Percentiles rank a stretch among this genome's conserved stretches.
phyloP scores from a whole-genome alignment of 768 basidiomycete genomes.

The Asterophora parasitica region DNA sequence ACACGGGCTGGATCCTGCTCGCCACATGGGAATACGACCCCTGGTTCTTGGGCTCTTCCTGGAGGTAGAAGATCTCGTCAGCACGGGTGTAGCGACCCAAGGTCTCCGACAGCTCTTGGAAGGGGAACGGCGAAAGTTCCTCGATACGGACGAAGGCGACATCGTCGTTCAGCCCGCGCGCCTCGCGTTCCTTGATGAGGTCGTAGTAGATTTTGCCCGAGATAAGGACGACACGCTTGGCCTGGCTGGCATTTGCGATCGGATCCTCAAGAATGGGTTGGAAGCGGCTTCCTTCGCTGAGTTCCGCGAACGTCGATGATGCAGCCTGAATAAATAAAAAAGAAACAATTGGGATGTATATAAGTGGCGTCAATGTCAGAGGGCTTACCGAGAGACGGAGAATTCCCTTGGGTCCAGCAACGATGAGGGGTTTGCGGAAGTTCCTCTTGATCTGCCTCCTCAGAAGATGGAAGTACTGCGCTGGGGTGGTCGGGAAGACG shows the following conservation, averaged over 20 bases:
- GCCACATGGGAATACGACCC: conserved; percentile 71
- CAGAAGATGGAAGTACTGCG: conserved; percentile 92
- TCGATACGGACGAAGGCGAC: conserved; percentile 78
- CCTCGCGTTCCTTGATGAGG: conserved; percentile 63
- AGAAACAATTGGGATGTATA: not conserved
- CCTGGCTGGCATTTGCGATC: conserved; percentile 27
- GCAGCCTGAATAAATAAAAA: conserved; percentile 55
- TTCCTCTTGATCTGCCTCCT: conserved; percentile 81
- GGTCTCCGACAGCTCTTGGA: conserved; percentile 40
- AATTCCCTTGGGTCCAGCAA: conserved; percentile 82
- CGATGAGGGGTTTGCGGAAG: conserved; percentile 80
- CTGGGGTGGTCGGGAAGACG: conserved; percentile 81
- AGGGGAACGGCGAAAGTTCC: conserved; percentile 88
- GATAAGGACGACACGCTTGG: conserved; percentile 66
- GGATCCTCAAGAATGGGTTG: conserved; percentile 62
- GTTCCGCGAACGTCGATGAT: conserved; percentile 58
- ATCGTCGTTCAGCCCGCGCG: conserved; percentile 37
- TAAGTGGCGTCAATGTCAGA: not conserved
- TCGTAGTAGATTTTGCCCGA: conserved; percentile 90
- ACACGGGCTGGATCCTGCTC: conserved; percentile 48
- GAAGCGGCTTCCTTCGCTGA: conserved; percentile 59
- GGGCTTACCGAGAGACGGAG: conserved; percentile 62
- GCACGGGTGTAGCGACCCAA: conserved; percentile 42
- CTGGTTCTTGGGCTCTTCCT: conserved; percentile 89
- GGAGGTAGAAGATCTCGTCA: conserved; percentile 58